A percentile compares a stretch with the other conserved stretches of the same genome.
Evolutionary conservation across 2,329 filamentous ascomycete species (phyloP).

Genomic region (Phaeosphaeria sp.): DNA sequence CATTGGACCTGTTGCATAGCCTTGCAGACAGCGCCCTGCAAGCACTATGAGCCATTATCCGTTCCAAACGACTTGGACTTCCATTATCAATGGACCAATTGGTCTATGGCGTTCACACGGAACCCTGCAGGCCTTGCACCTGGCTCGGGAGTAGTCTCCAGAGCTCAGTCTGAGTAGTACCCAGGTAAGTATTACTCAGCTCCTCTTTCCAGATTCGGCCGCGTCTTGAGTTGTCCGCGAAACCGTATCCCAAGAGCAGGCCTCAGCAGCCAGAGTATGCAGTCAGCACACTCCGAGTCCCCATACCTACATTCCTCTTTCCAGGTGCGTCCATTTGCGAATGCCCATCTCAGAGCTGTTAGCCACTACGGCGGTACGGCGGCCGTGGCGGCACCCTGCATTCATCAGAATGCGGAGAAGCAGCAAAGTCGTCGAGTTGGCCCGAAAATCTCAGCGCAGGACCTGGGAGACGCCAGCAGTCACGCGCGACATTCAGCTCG

Average conservation of each 20-base stretch:
- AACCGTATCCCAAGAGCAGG: background rate
- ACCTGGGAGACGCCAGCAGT: slow-evolving; percentile 3
- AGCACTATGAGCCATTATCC: background rate
- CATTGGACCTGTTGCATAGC: background rate
- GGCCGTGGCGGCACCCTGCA: too few relatives aligned
- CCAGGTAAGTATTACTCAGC: slow-evolving; percentile 21
- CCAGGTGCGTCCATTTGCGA: background rate
- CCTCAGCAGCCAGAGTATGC: background rate
- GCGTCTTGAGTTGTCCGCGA: background rate
- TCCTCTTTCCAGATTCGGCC: background rate
- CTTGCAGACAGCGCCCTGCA: background rate
- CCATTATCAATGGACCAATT: slow-evolving; percentile 1
- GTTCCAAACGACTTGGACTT: background rate
- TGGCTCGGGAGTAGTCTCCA: background rate
- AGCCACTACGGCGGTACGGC: background rate
- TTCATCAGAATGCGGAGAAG: slow-evolving; percentile 12
- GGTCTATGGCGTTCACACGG: background rate
- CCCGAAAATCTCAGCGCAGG: slow-evolving; percentile 24
- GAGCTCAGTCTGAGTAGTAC: background rate
- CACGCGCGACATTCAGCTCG: slow-evolving; percentile 6
- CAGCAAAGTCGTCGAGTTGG: slow-evolving; percentile 1
- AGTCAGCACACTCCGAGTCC: background rate
- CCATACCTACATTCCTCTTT: background rate
- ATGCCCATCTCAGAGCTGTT: background rate
- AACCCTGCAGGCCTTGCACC: background rate